A percentile compares a stretch with the other conserved stretches of the same genome.
Conservation (phyloP, 371 early-diverging fungal species). For the Haplosporangium sp. region DNA sequence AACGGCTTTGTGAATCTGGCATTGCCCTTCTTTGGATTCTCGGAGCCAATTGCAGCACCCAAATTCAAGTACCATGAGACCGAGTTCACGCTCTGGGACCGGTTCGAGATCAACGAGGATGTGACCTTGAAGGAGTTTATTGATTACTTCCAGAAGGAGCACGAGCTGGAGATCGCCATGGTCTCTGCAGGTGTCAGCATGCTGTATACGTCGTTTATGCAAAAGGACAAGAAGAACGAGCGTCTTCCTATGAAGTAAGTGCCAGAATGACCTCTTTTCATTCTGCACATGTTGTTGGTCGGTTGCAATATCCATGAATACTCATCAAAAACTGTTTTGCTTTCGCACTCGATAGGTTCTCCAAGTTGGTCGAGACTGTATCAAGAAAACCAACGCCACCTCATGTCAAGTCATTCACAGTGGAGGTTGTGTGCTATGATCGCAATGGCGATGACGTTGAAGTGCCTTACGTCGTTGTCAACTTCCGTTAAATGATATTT, state of each 20-base stretch:
- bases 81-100: constrained; percentile 97
- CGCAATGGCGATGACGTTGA: constrained; percentile 93
- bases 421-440: constrained; percentile 92
- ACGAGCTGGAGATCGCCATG: constrained; percentile 95
- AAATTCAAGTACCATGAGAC: constrained; percentile 86
- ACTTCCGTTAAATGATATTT: constrained; percentile 19
- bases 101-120: constrained; percentile 91
- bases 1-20: constrained; percentile 99
- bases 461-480: constrained; percentile 64
- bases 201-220: constrained; percentile 94
- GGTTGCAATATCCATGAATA: background rate
- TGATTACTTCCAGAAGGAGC: constrained; percentile 84
- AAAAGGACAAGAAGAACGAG: constrained; percentile 87
- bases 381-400: constrained; percentile 89
- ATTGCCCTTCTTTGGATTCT: constrained; percentile 99
- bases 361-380: constrained; percentile 83
- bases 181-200: constrained; percentile 93
- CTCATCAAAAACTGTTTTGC: constrained; percentile 11
- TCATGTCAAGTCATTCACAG: constrained; percentile 85
- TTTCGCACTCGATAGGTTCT: constrained; percentile 61
- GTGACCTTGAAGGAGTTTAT: constrained; percentile 92
- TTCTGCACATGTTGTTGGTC: background rate
- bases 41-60: constrained; percentile 96
- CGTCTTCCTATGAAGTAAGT: constrained; percentile 65
- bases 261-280: background rate